These are phyloP conservation scores for Margaritispora aquatica DNA, from an alignment of 495 filamentous ascomycete genomes.

Conservation along the genomic window DNA sequence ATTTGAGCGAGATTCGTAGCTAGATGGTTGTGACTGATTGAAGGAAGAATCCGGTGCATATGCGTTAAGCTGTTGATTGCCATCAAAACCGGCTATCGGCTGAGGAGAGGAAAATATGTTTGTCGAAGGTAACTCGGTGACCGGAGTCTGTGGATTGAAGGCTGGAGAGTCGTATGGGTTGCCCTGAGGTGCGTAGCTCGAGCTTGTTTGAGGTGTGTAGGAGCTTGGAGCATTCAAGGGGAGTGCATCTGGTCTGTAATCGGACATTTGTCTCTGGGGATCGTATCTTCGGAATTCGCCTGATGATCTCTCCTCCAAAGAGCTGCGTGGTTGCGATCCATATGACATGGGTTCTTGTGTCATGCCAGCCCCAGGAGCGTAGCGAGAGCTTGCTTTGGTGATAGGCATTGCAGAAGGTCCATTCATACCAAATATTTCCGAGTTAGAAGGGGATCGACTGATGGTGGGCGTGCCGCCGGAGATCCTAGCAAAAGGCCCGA, in stretches of 20 bases:
- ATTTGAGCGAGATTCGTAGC: slow-evolving; percentile 19
- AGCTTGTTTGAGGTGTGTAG: slow-evolving; percentile 14
- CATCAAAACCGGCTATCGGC: slow-evolving; percentile 4
- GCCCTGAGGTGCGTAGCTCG: slow-evolving; percentile 12
- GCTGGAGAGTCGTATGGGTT: slow-evolving; percentile 8
- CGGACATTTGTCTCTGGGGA: slow-evolving; percentile 35
- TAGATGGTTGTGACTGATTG: slow-evolving; percentile 10
- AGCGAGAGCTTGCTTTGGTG: slow-evolving; percentile 48
- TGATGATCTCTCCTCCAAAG: slow-evolving; percentile 34
- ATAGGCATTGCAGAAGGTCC: slow-evolving; percentile 1
- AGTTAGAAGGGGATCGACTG: slow-evolving; percentile 70
- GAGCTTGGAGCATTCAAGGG: slow-evolving; percentile 3
- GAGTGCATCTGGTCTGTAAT: slow-evolving; percentile 30
- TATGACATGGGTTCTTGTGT: slow-evolving; percentile 31
- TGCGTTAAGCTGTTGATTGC: slow-evolving; percentile 5
- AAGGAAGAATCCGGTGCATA: slow-evolving; percentile 5
- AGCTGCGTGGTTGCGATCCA: slow-evolving; percentile 38
- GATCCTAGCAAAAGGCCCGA: slow-evolving; percentile 76
- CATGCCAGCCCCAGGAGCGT: slow-evolving; percentile 45
- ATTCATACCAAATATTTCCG: slow-evolving; percentile 62
- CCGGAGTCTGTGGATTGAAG: slow-evolving; percentile 14
- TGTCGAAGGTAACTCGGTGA: slow-evolving; percentile 10
- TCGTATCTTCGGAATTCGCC: slow-evolving; percentile 34
- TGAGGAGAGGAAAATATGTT: slow-evolving; percentile 14
- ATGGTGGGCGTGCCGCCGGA: slow-evolving; percentile 72